Conservation (phyloP, 2,329 filamentous ascomycete species). For the Cercospora zeae-maydis region DNA sequence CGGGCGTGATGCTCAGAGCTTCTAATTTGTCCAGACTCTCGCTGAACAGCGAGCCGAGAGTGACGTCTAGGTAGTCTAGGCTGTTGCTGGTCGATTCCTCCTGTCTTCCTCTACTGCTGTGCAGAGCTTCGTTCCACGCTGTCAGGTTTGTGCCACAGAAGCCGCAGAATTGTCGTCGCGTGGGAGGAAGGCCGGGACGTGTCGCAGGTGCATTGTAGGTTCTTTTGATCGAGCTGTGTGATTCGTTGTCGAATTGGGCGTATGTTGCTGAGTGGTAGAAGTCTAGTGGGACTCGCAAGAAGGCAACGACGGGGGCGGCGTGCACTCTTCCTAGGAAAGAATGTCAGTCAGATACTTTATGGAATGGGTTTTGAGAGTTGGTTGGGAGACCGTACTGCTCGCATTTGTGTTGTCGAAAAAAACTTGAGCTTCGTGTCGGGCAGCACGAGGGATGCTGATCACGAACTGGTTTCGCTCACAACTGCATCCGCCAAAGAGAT, state of each 20-base stretch:
- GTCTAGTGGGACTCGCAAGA: conserved; percentile 73
- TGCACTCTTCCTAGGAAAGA: conserved; percentile 55
- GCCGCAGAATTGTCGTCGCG: conserved; percentile 79
- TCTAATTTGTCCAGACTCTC: conserved; percentile 71
- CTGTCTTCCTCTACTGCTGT: neutral
- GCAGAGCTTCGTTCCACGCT: conserved; percentile 40
- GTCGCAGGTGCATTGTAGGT: conserved; percentile 47
- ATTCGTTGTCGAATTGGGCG: conserved; percentile 74
- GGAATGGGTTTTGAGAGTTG: neutral
- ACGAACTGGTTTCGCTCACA: conserved; percentile 84
- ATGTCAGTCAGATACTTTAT: neutral
- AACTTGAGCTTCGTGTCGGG: conserved; percentile 58
- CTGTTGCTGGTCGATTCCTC: conserved; percentile 67
- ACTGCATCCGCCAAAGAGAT: conserved; percentile 71
- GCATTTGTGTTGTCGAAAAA: conserved; percentile 68
- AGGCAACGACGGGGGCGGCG: conserved; percentile 71
- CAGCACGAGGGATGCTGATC: conserved; percentile 62
- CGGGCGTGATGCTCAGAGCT: conserved; percentile 68
- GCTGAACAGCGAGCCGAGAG: conserved; percentile 70
- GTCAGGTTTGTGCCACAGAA: conserved; percentile 84
- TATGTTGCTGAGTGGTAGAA: conserved; percentile 77
- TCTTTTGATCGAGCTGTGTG: conserved; percentile 44
- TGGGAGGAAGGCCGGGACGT: conserved; percentile 52
- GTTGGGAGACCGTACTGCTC: conserved; percentile 62
- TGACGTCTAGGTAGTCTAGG: conserved; percentile 74